Evolutionary conservation across 192 early-diverging fungal species (phyloP).

Genomic region (Backusella psychrophila): DNA sequence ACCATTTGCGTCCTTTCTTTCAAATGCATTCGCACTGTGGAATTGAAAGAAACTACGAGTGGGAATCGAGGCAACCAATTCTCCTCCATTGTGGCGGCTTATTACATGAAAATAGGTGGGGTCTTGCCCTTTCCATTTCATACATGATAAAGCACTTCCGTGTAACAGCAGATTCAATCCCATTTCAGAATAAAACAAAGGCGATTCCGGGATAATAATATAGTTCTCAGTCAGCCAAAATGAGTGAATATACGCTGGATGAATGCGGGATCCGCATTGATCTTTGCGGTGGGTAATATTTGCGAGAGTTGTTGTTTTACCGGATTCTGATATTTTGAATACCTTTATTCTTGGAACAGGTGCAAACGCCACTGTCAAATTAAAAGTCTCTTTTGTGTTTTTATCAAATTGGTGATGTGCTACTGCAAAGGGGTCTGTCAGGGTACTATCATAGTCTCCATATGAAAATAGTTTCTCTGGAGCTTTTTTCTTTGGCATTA

Average conservation of each 20-base stretch:
- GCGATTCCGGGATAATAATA: slow-evolving; percentile 54
- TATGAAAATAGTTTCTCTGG: no score
- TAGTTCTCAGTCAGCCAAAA: slow-evolving; percentile 53
- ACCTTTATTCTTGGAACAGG: slow-evolving; percentile 5
- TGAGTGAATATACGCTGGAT: slow-evolving; percentile 49
- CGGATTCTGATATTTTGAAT: slow-evolving; percentile 7
- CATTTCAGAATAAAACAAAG: slow-evolving; percentile 32
- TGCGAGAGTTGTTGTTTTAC: slow-evolving; percentile 8
- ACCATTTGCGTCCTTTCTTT: background rate
- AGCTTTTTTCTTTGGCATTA: no score
- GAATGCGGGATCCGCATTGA: background rate
- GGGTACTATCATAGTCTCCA: background rate
- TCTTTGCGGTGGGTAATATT: slow-evolving; percentile 14
- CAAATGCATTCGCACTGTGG: slow-evolving; percentile 12
- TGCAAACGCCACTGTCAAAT: slow-evolving; percentile 12
- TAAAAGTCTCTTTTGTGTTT: slow-evolving; percentile 21
- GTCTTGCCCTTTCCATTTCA: background rate
- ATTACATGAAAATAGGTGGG: slow-evolving; percentile 16
- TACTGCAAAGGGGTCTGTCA: slow-evolving; percentile 7
- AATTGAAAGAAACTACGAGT: background rate
- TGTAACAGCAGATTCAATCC: slow-evolving; percentile 1
- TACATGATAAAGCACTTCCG: background rate
- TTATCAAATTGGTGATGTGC: slow-evolving; percentile 30
- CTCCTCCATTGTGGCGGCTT: background rate
- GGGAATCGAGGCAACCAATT: background rate